A percentile compares a stretch with the other conserved stretches of the same genome.
These are phyloP conservation scores for Zopfochytrium polystomum DNA, from an alignment of 371 early-diverging fungal genomes.

Conservation along the genomic window DNA sequence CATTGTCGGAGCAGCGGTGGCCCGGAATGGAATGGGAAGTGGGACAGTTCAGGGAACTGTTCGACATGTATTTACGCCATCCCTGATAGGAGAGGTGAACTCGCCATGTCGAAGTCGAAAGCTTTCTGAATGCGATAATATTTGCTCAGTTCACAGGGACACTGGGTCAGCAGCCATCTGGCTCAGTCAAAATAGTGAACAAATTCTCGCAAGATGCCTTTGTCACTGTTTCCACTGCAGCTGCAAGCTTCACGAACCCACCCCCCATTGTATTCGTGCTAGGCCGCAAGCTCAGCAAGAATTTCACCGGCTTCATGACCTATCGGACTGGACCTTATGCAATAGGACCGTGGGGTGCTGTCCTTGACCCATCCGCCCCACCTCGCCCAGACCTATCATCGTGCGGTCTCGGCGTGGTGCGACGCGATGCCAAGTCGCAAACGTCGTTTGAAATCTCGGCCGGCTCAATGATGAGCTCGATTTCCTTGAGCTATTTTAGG, in stretches of 20 bases:
- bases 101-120: too few relatives aligned
- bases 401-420: conserved; percentile 40
- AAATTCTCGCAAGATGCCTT: conserved; percentile 67
- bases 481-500: conserved; percentile 29
- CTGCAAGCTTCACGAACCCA: conserved; percentile 56
- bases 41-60: conserved; percentile 71
- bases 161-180: conserved; percentile 54
- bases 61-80: conserved; percentile 71
- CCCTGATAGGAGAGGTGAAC: too few relatives aligned
- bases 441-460: conserved; percentile 19
- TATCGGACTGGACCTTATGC: conserved; percentile 73
- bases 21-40: conserved; percentile 72
- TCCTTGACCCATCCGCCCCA: not conserved
- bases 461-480: conserved; percentile 16
- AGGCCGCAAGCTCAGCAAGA: conserved; percentile 57
- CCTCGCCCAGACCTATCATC: conserved; percentile 16
- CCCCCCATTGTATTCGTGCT: conserved; percentile 63
- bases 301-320: conserved; percentile 72
- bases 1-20: conserved; percentile 66
- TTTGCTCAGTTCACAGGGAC: too few relatives aligned
- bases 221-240: conserved; percentile 55
- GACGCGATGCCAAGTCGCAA: conserved; percentile 13
- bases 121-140: too few relatives aligned
- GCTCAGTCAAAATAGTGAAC: conserved; percentile 65
- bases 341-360: conserved; percentile 50